Conservation (phyloP, 2,329 filamentous ascomycete species). For the Rhynchosporium graminicola region DNA sequence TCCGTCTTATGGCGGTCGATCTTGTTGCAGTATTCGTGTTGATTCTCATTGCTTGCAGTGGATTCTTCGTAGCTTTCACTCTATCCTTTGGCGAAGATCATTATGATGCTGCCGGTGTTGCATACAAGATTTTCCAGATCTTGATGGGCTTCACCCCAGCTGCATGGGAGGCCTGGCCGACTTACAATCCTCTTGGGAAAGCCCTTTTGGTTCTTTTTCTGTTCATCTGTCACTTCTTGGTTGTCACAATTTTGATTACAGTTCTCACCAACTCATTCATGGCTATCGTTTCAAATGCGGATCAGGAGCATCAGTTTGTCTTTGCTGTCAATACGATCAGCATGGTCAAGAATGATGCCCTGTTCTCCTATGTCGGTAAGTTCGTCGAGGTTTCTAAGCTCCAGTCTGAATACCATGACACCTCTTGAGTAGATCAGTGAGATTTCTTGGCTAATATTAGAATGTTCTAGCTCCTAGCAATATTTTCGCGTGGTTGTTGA, state of each 20-base stretch:
- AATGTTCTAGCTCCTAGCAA: conserved; percentile 69
- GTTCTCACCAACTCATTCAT: conserved; percentile 97
- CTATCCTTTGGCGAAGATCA: conserved; percentile 72
- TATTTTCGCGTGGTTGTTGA: conserved; percentile 85
- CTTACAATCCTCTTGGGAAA: conserved; percentile 78
- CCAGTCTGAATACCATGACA: background rate
- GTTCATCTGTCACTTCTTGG: conserved; percentile 92
- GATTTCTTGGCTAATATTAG: background rate
- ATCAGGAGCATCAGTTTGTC: conserved; percentile 88
- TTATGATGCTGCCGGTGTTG: conserved; percentile 71
- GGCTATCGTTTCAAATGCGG: conserved; percentile 89
- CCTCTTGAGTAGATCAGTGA: too few relatives aligned
- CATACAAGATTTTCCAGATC: conserved; percentile 90
- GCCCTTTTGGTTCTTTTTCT: conserved; percentile 77
- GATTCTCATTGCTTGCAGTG: conserved; percentile 85
- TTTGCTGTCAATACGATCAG: conserved; percentile 97
- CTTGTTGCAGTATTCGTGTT: conserved; percentile 81
- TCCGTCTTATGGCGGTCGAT: conserved; percentile 91
- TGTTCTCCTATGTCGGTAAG: conserved; percentile 78
- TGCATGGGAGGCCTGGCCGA: conserved; percentile 81
- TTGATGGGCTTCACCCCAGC: conserved; percentile 95
- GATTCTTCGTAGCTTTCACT: conserved; percentile 94
- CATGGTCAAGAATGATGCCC: conserved; percentile 96
- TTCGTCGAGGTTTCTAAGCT: background rate
- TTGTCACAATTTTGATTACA: conserved; percentile 92